Percentiles rank a stretch among this genome's conserved stretches.
phyloP scores from a whole-genome alignment of 2,329 filamentous ascomycete genomes.

The Diplodia sapinea region DNA sequence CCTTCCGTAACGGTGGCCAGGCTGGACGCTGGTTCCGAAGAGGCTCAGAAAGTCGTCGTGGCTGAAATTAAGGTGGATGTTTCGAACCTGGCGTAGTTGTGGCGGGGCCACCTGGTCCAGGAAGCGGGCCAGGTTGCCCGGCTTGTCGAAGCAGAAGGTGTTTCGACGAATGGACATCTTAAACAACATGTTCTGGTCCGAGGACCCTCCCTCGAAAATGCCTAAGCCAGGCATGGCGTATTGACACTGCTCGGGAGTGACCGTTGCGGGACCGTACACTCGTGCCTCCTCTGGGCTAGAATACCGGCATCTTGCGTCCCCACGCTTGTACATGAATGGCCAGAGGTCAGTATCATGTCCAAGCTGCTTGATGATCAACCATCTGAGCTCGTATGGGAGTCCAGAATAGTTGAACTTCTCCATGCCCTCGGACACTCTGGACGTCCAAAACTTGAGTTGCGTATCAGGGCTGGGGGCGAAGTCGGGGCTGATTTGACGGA shows the following conservation, averaged over 20 bases:
- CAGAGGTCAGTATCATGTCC: background rate
- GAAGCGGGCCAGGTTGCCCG: background rate
- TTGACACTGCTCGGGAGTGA: background rate
- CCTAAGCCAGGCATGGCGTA: background rate
- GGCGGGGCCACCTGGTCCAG: background rate
- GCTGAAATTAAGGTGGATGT: background rate
- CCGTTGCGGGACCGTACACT: background rate
- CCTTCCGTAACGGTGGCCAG: background rate
- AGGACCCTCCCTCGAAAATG: background rate
- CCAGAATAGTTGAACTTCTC: slow-evolving; percentile 9
- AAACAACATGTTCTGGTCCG: background rate
- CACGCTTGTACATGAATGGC: slow-evolving; percentile 1
- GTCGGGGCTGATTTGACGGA: background rate
- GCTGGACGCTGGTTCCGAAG: background rate
- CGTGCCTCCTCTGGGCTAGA: no score
- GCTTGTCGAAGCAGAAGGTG: background rate
- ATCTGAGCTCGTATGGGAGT: slow-evolving; percentile 9
- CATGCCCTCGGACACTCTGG: background rate
- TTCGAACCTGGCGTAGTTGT: background rate
- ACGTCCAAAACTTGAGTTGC: background rate
- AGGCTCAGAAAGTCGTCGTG: slow-evolving; percentile 8
- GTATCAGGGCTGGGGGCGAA: background rate
- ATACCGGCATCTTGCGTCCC: background rate
- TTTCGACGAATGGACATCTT: background rate
- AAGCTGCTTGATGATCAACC: background rate